A percentile compares a stretch with the other conserved stretches of the same genome.
phyloP scores from a whole-genome alignment of 2,329 filamentous ascomycete species.

The Cryoendolithus antarcticus region DNA sequence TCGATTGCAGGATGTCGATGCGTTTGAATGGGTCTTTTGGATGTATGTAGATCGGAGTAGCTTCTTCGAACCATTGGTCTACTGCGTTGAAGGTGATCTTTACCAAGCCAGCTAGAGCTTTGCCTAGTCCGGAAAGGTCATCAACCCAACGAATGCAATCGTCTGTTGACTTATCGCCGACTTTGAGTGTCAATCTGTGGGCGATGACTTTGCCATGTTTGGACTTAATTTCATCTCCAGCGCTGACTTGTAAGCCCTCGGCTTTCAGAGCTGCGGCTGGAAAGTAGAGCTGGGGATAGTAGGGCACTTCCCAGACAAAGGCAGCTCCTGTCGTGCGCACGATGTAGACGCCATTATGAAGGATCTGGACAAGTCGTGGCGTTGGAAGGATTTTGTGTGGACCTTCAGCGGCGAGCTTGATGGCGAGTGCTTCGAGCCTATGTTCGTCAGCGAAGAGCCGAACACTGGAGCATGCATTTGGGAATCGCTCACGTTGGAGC shows the following conservation, averaged over 20 bases:
- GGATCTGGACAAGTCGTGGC: constrained; percentile 19
- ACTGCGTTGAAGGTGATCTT: constrained; percentile 16
- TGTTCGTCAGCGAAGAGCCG: neutral
- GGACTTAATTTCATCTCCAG: constrained; percentile 12
- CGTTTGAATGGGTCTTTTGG: constrained; percentile 57
- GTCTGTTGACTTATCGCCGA: constrained; percentile 9
- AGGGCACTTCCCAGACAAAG: constrained; percentile 33
- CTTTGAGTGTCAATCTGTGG: constrained; percentile 13
- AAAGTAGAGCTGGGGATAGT: constrained; percentile 34
- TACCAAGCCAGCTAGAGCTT: constrained; percentile 11
- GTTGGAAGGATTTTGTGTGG: constrained; percentile 23
- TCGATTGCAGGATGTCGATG: constrained; percentile 47
- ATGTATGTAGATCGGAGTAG: constrained; percentile 46
- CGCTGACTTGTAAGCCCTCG: constrained; percentile 7
- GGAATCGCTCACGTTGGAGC: neutral
- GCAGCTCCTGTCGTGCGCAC: constrained; percentile 21
- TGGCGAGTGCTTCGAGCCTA: constrained; percentile 29
- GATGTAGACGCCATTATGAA: constrained; percentile 23
- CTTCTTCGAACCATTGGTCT: constrained; percentile 46
- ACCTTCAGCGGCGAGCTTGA: constrained; percentile 28
- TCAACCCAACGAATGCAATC: constrained; percentile 12
- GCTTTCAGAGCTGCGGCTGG: constrained; percentile 11
- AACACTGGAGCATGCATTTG: neutral
- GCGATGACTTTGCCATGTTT: constrained; percentile 11
- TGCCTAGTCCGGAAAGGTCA: constrained; percentile 9